Conservation (phyloP, 2,329 filamentous ascomycete genomes). For the Pestalotiopsis sp. region DNA sequence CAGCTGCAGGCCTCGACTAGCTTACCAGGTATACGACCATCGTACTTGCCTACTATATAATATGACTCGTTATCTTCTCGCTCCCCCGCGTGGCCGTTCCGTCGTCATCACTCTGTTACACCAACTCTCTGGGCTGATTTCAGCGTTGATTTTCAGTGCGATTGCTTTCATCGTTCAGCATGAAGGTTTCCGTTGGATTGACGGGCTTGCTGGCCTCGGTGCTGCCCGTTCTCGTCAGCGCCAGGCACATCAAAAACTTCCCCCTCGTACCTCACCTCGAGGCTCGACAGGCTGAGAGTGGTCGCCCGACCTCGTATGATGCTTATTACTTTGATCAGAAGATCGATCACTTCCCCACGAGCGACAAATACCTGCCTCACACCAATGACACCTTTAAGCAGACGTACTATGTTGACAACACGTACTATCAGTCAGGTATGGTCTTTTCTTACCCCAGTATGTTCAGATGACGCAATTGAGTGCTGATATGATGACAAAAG, state of each 20-base stretch:
- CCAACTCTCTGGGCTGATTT: not conserved
- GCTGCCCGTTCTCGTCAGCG: not conserved
- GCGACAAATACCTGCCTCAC: conserved; percentile 40
- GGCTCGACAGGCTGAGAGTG: not conserved
- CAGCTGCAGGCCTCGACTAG: not conserved
- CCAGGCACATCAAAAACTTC: not conserved
- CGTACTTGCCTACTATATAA: not conserved
- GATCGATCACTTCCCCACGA: conserved; percentile 50
- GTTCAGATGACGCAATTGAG: not conserved
- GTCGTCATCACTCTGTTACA: not conserved
- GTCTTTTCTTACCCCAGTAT: not conserved
- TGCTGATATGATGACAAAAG: conserved; percentile 28
- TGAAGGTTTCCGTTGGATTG: not conserved
- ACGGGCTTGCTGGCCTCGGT: not conserved
- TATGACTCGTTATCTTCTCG: not conserved
- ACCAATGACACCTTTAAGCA: conserved; percentile 54
- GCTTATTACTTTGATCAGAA: conserved; percentile 34
- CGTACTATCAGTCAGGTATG: conserved; percentile 50
- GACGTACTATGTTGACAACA: conserved; percentile 55
- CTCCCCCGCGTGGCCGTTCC: not conserved
- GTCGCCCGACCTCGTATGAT: conserved; percentile 20
- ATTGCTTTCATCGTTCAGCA: not conserved
- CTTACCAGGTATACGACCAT: not conserved
- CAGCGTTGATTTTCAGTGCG: not conserved
- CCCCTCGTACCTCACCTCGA: not conserved